Evolutionary conservation across 2,329 filamentous ascomycete species (phyloP).

Genomic region (Neurospora sp.): DNA sequence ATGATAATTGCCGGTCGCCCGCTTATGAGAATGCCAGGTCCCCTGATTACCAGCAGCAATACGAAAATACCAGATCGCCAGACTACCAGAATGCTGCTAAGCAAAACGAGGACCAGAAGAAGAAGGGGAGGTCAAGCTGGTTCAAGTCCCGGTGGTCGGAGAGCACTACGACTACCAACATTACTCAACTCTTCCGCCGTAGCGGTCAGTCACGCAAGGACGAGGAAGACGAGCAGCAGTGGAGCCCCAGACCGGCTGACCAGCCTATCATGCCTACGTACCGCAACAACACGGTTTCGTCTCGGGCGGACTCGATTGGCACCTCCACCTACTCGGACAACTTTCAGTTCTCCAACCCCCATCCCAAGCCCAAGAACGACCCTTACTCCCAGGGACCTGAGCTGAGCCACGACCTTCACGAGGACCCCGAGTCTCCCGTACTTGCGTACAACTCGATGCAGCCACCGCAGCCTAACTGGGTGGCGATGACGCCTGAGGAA

Average conservation of each 20-base stretch:
- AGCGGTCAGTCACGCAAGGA: conserved; percentile 50
- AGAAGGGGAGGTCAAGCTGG: conserved; percentile 75
- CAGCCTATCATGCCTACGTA: neutral
- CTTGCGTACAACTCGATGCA: conserved; percentile 21
- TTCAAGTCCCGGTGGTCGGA: conserved; percentile 88
- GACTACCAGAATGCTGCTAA: conserved; percentile 75
- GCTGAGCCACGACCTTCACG: conserved; percentile 23
- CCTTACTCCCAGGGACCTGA: conserved; percentile 45
- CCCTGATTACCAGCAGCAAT: conserved; percentile 69
- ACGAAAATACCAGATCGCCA: conserved; percentile 60
- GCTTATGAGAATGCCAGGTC: conserved; percentile 67
- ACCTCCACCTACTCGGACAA: conserved; percentile 44
- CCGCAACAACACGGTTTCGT: conserved; percentile 13
- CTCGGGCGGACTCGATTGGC: conserved; percentile 31
- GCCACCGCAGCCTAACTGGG: conserved; percentile 25
- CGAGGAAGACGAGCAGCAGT: conserved; percentile 47
- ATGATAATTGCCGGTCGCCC: conserved; percentile 23
- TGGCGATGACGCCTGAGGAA: conserved; percentile 48
- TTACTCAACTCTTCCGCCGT: conserved; percentile 65
- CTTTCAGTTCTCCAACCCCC: conserved; percentile 43
- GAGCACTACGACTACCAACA: conserved; percentile 74
- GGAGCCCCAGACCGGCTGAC: conserved; percentile 11
- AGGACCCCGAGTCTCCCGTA: conserved; percentile 11
- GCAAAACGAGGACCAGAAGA: conserved; percentile 70
- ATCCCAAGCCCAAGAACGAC: conserved; percentile 40